These are phyloP conservation scores for Linum trigynum DNA, from an alignment of 345 rosid genomes.

Conservation along the genomic window DNA sequence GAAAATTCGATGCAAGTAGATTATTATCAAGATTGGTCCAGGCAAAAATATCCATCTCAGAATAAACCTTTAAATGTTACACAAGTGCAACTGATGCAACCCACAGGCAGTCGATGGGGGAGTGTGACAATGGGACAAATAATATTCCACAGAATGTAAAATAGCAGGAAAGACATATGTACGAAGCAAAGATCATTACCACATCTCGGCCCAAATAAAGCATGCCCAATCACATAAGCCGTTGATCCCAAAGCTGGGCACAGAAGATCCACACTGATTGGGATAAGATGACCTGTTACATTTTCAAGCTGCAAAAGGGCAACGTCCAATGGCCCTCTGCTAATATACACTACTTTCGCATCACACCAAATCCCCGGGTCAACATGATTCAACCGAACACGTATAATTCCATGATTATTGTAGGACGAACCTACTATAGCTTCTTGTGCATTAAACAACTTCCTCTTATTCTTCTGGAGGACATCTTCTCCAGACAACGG, in stretches of 20 bases:
- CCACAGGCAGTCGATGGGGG: too few relatives aligned
- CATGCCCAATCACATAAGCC: constrained; percentile 77
- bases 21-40: not conserved
- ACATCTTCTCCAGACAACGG: constrained; percentile 19
- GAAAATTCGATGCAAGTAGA: constrained; percentile 10
- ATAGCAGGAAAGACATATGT: not conserved
- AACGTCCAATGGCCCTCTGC: constrained; percentile 75
- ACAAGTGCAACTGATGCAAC: too few relatives aligned
- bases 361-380: constrained; percentile 71
- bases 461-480: constrained; percentile 16
- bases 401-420: constrained; percentile 35
- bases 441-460: constrained; percentile 13
- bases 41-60: not conserved
- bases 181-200: constrained; percentile 35
- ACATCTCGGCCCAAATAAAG: constrained; percentile 78
- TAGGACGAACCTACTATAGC: constrained; percentile 21
- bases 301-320: constrained; percentile 63
- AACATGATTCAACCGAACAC: constrained; percentile 59
- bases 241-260: constrained; percentile 60
- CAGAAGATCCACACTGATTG: constrained; percentile 36
- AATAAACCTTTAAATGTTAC: too few relatives aligned
- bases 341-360: constrained; percentile 63
- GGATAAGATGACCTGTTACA: constrained; percentile 48
- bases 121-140: not conserved
- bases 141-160: not conserved